Evolutionary conservation across 352 stramenopile genomes (phyloP), one percentile per base, ranked within the genome.

Genomic region (Phytopythium ostracodes): DNA sequence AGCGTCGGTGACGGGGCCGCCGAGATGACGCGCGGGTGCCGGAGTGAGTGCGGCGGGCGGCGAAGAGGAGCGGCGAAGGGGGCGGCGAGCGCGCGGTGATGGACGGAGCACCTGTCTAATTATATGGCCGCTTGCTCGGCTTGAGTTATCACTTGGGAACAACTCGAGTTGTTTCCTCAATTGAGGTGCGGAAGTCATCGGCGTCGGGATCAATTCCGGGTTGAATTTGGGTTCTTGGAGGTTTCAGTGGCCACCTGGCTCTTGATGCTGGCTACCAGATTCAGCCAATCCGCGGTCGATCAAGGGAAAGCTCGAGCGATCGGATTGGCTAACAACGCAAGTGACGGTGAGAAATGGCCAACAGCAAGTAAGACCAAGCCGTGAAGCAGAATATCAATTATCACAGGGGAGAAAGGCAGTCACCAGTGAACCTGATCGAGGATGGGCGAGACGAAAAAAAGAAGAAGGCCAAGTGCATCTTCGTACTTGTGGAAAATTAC

Each of bases 31-130:
- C 33, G 33, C 33, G 10, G 33, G 33, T 38, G 7, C 10, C 33
- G 33, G 33, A 11, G 33, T 10, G 33, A 10, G 6, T 1, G 38
- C 29, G 33, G n/a, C 60, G 56, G 55, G 3, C 67, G 67, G 54
- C 36, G 22, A 2, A 24, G 31, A 9, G 44, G 2, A 24, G 4
- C 10, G 36, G n/a, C 29, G 36, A 44, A 42, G 29, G 46, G n/a
- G 38, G 59, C 8, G 33, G 11, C 2, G 7, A 11, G 10, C 1
- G 33, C 33, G 33, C 33, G 33, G 33, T 14, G 33, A 5, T 11
- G 7, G 33, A n/a, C n/a, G n/a, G n/a, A n/a, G n/a, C n/a, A n/a
- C 7, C 33, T 38, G 10, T 36, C 18, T 44, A 44, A 44, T 44
- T 44, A 22, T 44, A n/a, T 22, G 15, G 18, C 14, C 12, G 12